Base-by-base conservation (phyloP, 177 flowering plant genomes). In the Vitis hybrid region DNA sequence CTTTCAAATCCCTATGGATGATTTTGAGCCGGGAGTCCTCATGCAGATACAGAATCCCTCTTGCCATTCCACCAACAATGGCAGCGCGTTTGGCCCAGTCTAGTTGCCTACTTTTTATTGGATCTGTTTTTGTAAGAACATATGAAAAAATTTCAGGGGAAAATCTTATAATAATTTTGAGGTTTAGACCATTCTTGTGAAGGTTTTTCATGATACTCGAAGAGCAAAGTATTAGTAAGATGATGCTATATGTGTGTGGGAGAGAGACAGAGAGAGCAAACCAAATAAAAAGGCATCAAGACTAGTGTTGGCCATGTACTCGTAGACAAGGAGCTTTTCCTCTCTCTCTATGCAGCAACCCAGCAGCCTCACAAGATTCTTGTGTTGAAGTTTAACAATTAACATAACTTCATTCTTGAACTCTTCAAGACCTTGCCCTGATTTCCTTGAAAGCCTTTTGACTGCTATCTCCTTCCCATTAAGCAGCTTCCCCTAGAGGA, bases 1-100 rank as follows among this genome's bases (percentile, higher is more conserved):
- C 79, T 71, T 89, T 89, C 3, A 89, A 72, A 72, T 89, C 89
- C 3, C 87, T 67, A 21, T 88, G 91, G 17, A 86, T 80, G 18
- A 89, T 82, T 15, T 70, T 72, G 0, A 84, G 82, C 0, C 80
- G 68, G 1, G 89, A 85, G 26, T 88, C 94, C 56, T 83, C 82
- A n/a, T 90, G 92, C 51, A 90, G 89, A 56, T 90, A 87, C 9
- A 81, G 74, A 58, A 88, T 71, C 1, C 92, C 94, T 9, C 83
- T 69, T 5, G 86, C 85, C 11, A 82, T 79, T 10, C 88, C 90
- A 34, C 32, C 56, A 0, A 87, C 80, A 21, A 89, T 89, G 17
- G 78, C 78, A 69, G 55, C 70, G 1, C 86, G 84, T 32, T 14
- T 68, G 15, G 26, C 49, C 91, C 91, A 89, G 21, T 79, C 76